Conservation (phyloP, 108 stramenopile genomes). For the Chaetoceros muelleri region DNA sequence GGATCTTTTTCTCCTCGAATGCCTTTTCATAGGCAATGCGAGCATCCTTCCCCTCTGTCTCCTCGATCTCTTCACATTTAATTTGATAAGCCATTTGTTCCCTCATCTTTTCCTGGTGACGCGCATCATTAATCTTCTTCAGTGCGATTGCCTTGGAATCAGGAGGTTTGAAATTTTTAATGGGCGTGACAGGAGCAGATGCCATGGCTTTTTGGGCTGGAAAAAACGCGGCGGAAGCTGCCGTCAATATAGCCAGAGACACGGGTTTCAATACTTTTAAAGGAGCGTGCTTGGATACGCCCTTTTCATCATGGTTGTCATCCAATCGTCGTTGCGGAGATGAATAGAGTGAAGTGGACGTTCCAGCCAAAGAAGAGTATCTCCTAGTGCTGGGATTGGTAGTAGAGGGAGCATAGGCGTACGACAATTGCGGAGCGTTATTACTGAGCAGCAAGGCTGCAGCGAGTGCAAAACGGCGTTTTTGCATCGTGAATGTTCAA, state of each 20-base stretch:
- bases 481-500: neutral
- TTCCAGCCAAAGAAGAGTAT: too few relatives aligned
- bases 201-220: constrained; percentile 30
- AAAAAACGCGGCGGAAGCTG: constrained; percentile 1
- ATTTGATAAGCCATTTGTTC: constrained; percentile 24
- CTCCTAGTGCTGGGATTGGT: neutral
- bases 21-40: constrained; percentile 46
- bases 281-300: neutral
- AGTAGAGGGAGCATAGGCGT: neutral
- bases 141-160: constrained; percentile 48
- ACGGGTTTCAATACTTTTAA: constrained; percentile 18
- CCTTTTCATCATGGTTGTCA: neutral
- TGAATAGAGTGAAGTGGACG: neutral
- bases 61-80: constrained; percentile 48
- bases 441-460: neutral
- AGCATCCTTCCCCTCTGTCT: constrained; percentile 38
- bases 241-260: constrained; percentile 16
- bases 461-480: neutral
- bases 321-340: too few relatives aligned
- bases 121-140: constrained; percentile 31
- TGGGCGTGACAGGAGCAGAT: constrained; percentile 61
- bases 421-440: neutral
- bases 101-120: constrained; percentile 20
- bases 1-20: constrained; percentile 28
- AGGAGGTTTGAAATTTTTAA: constrained; percentile 35